Conservation (phyloP, 179 eudicot species). For the Spinacia oleracea region DNA sequence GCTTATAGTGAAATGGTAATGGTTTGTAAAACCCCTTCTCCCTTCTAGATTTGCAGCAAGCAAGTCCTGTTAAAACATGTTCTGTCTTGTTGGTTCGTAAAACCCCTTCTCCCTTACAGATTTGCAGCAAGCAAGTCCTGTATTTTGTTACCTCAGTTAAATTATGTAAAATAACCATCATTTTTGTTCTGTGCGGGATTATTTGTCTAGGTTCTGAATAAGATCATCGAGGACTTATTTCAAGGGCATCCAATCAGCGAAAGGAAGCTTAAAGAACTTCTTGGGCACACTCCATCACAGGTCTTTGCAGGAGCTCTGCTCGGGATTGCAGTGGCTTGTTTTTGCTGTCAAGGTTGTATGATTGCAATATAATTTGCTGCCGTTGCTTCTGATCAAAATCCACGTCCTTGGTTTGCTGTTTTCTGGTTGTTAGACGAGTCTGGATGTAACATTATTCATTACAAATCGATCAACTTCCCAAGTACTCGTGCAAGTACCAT, state of each 20-base stretch:
- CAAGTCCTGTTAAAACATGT: too few species aligned
- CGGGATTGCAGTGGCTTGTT: constrained; percentile 73
- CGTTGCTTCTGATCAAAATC: not conserved
- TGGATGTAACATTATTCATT: not conserved
- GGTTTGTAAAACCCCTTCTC: too few species aligned
- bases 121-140: too few species aligned
- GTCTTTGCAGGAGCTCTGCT: constrained; percentile 86
- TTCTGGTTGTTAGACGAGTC: not conserved
- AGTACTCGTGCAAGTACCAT: not conserved
- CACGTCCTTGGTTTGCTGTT: not conserved
- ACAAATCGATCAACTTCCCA: not conserved
- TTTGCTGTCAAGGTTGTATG: constrained; percentile 60
- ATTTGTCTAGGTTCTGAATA: constrained; percentile 67
- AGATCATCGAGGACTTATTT: constrained; percentile 85
- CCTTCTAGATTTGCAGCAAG: too few species aligned
- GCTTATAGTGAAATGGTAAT: not conserved
- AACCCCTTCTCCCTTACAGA: too few species aligned
- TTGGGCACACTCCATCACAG: constrained; percentile 90
- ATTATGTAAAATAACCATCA: not conserved
- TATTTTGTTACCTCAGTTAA: not conserved
- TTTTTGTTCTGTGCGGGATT: constrained; percentile 1
- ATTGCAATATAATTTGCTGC: constrained; percentile 35
- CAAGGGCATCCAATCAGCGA: constrained; percentile 96
- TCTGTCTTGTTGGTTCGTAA: too few species aligned
- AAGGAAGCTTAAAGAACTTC: constrained; percentile 92